Evolutionary conservation across 2,329 filamentous ascomycete species (phyloP), one percentile per base, ranked within the genome.

Genomic region (Cladophialophora exuberans): DNA sequence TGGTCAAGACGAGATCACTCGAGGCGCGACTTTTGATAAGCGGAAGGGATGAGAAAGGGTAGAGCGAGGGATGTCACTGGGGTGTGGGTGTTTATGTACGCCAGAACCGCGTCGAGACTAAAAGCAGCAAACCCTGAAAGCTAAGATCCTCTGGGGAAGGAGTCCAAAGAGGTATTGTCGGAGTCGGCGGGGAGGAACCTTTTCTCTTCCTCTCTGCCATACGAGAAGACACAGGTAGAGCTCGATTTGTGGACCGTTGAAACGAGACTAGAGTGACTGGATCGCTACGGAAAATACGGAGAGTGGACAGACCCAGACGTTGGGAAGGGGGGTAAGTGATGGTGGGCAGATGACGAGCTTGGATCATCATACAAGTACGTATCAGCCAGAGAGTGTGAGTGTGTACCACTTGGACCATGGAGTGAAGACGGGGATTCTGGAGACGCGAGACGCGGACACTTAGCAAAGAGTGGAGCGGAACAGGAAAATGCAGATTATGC

Each of bases 11-110:
- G 33, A 36, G 15, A 18, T 9, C n/a, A 39, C 22, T 15, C 20
- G 22, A 25, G 30, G 31, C 18, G 33, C 20, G n/a, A 36, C 44
- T 47, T 30, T 15, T 5, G 35, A 11, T 6, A 11, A 11, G 46
- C 13, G 11, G 15, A 35, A 25, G n/a, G 43, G 9, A 33, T 26
- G 15, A 7, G 4, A 17, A 15, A 22, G 23, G 31, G 45, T n/a
- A 23, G 17, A 22, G 30, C 17, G 35, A 20, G 33, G 30, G 17
- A 7, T 20, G 33, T 28, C 22, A n/a, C 20, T 25, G n/a, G 31
- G 26, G 39, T 38, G 30, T 26, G 30, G 48, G 44, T 54, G 56
- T 55, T 55, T 54, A 54, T 52, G 56, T 58, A 55, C 23, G n/a
- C 31, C 38, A 33, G 22, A 18, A 44, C 20, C 31, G 36, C 15